These are phyloP conservation scores for Aspergillus ostianus DNA, from an alignment of 495 filamentous ascomycete genomes.

Conservation along the genomic window DNA sequence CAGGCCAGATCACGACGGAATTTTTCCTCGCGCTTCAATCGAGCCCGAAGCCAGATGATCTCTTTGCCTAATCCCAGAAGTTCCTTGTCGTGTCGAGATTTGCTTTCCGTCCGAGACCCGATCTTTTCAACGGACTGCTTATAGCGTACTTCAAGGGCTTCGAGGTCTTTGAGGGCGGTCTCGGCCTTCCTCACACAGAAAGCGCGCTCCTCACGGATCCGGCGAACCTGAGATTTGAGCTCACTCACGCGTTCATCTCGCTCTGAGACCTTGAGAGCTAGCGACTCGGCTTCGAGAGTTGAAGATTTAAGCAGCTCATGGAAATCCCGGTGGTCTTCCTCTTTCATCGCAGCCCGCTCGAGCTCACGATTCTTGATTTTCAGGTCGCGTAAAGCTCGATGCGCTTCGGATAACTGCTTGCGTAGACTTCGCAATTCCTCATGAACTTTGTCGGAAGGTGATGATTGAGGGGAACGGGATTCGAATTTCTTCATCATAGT, in stretches of 20 bases:
- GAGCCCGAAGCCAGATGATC: slow-evolving; percentile 82
- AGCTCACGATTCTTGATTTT: slow-evolving; percentile 50
- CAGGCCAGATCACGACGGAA: slow-evolving; percentile 74
- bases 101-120: slow-evolving; percentile 40
- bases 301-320: slow-evolving; percentile 64
- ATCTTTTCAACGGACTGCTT: slow-evolving; percentile 51
- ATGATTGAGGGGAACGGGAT: slow-evolving; percentile 43
- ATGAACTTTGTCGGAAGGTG: slow-evolving; percentile 56
- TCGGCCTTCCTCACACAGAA: slow-evolving; percentile 48
- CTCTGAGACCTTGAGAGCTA: slow-evolving; percentile 56
- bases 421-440: slow-evolving; percentile 61
- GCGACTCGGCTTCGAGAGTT: slow-evolving; percentile 64
- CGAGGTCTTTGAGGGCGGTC: slow-evolving; percentile 50
- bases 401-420: slow-evolving; percentile 60
- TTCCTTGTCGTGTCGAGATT: slow-evolving; percentile 71
- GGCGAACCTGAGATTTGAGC: slow-evolving; percentile 53
- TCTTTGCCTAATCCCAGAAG: slow-evolving; percentile 80
- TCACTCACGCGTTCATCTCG: slow-evolving; percentile 54
- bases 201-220: slow-evolving; percentile 60
- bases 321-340: slow-evolving; percentile 64
- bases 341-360: slow-evolving; percentile 45
- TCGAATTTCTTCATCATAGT: slow-evolving; percentile 50
- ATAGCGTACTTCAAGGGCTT: slow-evolving; percentile 52
- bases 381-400: slow-evolving; percentile 57
- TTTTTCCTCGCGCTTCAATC: slow-evolving; percentile 72